phyloP scores from a whole-genome alignment of 352 stramenopile species.

The Phytophthora vignae region DNA sequence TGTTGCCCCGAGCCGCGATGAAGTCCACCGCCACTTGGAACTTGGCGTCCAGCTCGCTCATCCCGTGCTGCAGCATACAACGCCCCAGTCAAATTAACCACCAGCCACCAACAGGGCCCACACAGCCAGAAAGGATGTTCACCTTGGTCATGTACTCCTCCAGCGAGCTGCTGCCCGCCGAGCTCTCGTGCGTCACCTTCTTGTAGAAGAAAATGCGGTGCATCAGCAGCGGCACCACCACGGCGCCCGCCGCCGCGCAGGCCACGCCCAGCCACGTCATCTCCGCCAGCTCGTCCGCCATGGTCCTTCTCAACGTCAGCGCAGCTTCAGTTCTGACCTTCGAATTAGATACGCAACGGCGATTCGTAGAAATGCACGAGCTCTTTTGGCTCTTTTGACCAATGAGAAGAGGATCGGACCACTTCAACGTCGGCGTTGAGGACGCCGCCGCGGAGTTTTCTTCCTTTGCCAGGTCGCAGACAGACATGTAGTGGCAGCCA shows the following conservation, averaged over 20 bases:
- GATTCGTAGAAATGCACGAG: not conserved
- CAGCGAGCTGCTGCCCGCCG: constrained; percentile 48
- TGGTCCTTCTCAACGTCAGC: constrained; percentile 1
- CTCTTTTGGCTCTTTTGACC: not conserved
- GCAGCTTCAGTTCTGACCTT: not conserved
- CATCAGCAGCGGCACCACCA: constrained; percentile 62
- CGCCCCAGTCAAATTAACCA: constrained; percentile 1
- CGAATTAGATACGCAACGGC: not conserved
- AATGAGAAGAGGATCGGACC: constrained; percentile 6
- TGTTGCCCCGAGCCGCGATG: constrained; percentile 47
- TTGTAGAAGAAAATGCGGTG: constrained; percentile 62
- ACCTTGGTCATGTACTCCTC: constrained; percentile 70
- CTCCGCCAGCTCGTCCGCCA: constrained; percentile 34
- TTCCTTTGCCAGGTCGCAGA: constrained; percentile 21
- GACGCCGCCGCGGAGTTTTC: not conserved
- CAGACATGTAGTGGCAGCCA: constrained; percentile 24
- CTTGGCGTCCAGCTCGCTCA: constrained; percentile 67
- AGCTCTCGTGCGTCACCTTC: constrained; percentile 38
- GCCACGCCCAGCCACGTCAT: constrained; percentile 51
- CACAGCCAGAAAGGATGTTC: not conserved
- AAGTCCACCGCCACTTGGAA: constrained; percentile 83
- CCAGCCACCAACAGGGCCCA: not conserved
- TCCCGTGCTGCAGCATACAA: constrained; percentile 51
- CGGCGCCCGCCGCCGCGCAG: constrained; percentile 37
- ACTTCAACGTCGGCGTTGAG: constrained; percentile 34